A percentile compares a stretch with the other conserved stretches of the same genome.
phyloP scores from a whole-genome alignment of 208 protist species.

The Angomonas ambiguus region DNA sequence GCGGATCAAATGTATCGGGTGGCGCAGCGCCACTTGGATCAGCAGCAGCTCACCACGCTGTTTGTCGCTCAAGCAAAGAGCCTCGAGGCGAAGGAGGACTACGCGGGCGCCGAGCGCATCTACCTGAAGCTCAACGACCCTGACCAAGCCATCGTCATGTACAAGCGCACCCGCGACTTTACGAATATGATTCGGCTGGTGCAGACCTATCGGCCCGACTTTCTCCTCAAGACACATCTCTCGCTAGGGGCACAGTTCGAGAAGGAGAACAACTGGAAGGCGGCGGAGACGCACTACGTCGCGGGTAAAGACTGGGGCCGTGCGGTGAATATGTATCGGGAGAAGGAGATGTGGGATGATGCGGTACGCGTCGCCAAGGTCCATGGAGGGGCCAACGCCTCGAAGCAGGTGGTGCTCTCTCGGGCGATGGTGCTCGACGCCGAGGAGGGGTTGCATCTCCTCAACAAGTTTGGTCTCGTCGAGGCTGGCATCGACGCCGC shows the following conservation, averaged over 20 bases:
- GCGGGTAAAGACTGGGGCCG: constrained; percentile 94
- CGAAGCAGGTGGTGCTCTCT: constrained; percentile 93
- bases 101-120: constrained; percentile 94
- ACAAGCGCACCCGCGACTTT: constrained; percentile 89
- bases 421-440: constrained; percentile 90
- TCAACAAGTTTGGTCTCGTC: constrained; percentile 93
- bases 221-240: constrained; percentile 93
- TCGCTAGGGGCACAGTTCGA: constrained; percentile 94
- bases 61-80: constrained; percentile 93
- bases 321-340: constrained; percentile 97
- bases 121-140: constrained; percentile 95
- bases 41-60: constrained; percentile 86
- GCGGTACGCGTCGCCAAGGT: constrained; percentile 96
- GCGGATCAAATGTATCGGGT: constrained; percentile 94
- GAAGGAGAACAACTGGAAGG: constrained; percentile 91
- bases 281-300: constrained; percentile 94
- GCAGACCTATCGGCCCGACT: constrained; percentile 88
- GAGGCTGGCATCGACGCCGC: constrained; percentile 95
- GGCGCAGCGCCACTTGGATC: constrained; percentile 87
- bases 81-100: constrained; percentile 92
- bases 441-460: constrained; percentile 93
- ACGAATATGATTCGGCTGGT: constrained; percentile 95
- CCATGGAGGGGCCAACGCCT: constrained; percentile 90
- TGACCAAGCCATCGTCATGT: constrained; percentile 97
- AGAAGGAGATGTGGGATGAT: constrained; percentile 95